Conservation (phyloP, 1,284 basidiomycete genomes). For the Ustilago nuda region DNA sequence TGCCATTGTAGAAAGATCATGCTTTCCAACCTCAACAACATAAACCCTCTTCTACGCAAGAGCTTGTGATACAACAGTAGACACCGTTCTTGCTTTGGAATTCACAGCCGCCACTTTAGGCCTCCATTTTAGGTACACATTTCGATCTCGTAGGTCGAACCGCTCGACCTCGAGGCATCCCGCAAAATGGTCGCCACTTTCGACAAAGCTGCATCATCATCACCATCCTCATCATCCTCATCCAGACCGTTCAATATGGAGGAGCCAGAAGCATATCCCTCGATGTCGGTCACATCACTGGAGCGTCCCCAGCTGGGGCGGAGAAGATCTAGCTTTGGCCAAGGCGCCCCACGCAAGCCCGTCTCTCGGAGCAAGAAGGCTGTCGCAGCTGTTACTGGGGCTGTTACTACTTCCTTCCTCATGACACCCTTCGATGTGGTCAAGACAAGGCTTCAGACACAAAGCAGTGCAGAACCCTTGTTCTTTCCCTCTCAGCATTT, state of each 20-base stretch:
- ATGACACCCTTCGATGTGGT: conserved; percentile 96
- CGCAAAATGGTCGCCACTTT: conserved; percentile 19
- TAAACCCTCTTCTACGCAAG: neutral
- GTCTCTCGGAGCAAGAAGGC: conserved; percentile 76
- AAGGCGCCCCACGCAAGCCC: conserved; percentile 40
- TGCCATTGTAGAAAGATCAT: conserved; percentile 6
- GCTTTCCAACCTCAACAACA: neutral
- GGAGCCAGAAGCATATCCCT: conserved; percentile 44
- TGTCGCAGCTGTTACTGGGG: conserved; percentile 82
- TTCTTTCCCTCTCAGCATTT: conserved; percentile 53
- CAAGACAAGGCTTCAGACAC: conserved; percentile 90
- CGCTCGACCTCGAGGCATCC: neutral
- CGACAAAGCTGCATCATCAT: neutral
- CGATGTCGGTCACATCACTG: conserved; percentile 38
- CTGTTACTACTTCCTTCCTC: conserved; percentile 82
- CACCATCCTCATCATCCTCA: conserved; percentile 5
- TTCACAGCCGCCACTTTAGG: conserved; percentile 2
- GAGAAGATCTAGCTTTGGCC: conserved; percentile 32
- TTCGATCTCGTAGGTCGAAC: neutral
- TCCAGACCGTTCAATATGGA: conserved; percentile 8
- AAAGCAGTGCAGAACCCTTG: conserved; percentile 69
- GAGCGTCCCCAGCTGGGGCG: conserved; percentile 20
- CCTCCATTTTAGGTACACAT: conserved; percentile 12
- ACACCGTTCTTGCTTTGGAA: neutral
- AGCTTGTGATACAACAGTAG: conserved; percentile 7